Base-by-base conservation (phyloP, 441 rosid genomes). In the Adansonia gregorii region DNA sequence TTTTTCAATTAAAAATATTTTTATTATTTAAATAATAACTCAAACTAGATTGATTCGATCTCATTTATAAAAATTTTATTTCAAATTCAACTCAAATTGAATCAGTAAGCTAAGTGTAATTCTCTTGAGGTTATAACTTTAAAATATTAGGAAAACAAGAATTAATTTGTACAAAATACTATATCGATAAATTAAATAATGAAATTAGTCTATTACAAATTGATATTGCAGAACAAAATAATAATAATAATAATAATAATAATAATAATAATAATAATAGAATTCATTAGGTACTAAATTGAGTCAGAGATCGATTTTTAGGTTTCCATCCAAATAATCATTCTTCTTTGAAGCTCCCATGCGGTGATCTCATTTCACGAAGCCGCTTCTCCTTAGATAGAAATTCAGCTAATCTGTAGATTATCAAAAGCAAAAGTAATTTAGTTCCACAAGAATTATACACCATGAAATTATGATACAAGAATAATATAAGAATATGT, bases 351-450 rank as follows among this genome's bases (percentile, higher is more conserved):
- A 9, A 60, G 15, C 3, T 49, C 39, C 80, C 76, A 31, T 17
- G 6, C 0, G 76, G 76, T 31, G 76, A 61, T 61, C 11, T 77
- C 76, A 70, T 24, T 24, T 59, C 70, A 31, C 76, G 80, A 46
- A n/a, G 68, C 11, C 9, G 17, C 76, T 72, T 72, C 48, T 78
- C 72, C 17, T 72, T 27, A 0, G 80, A 78, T 0, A 78, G 76
- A 39, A 72, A 17, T 51, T 61, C 19, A 3, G 80, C 80, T 0
- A 72, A 15, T 15, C 79, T 68, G 43, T 35, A 68, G 1, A 15
- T 27, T 8, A 64, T 2, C 3, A 27, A 22, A 41, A 15, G 7
- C 0, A 56, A 8, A 63, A 27, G 4, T 8, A 63, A 63, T 11
- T 41, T 3, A 43, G 43, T 6, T 45, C 4, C 39, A 17, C 20